Evolutionary conservation across 352 stramenopile genomes (phyloP).

Genomic region (Phytophthora palmivora): DNA sequence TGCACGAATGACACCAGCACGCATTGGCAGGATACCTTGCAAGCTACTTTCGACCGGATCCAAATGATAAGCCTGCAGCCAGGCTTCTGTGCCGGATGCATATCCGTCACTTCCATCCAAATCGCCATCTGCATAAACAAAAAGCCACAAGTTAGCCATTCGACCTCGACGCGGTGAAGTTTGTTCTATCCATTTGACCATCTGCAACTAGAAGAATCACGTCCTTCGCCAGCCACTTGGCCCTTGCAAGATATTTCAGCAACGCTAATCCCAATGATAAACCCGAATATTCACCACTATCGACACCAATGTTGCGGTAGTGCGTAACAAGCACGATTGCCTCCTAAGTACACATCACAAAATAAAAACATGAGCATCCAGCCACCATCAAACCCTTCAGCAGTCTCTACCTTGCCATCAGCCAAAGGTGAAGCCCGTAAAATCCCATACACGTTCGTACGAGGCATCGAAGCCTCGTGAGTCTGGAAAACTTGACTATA

Average conservation of each 20-base stretch:
- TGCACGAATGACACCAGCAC: conserved; percentile 79
- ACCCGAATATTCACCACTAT: conserved; percentile 56
- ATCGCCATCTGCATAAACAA: conserved; percentile 53
- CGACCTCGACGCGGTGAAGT: not conserved
- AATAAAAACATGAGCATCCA: not conserved
- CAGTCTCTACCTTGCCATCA: conserved; percentile 65
- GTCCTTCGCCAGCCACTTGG: conserved; percentile 86
- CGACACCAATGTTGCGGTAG: conserved; percentile 60
- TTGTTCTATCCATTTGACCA: conserved; percentile 42
- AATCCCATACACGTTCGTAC: conserved; percentile 83
- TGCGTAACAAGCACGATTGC: conserved; percentile 77
- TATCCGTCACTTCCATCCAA: conserved; percentile 69
- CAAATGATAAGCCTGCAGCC: conserved; percentile 75
- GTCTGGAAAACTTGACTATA: conserved; percentile 64
- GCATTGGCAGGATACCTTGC: conserved; percentile 57
- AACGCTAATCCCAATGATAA: conserved; percentile 66
- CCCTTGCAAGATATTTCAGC: conserved; percentile 61
- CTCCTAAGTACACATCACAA: conserved; percentile 33
- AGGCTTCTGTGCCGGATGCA: conserved; percentile 70
- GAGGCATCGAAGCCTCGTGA: conserved; percentile 12
- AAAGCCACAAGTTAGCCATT: conserved; percentile 7
- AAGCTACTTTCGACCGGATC: conserved; percentile 42
- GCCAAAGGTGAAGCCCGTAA: conserved; percentile 74
- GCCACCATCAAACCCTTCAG: not conserved
- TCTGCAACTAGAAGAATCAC: conserved; percentile 82